These are phyloP conservation scores for Tuber umbilicatum DNA, from an alignment of 495 filamentous ascomycete genomes.

Conservation along the genomic window DNA sequence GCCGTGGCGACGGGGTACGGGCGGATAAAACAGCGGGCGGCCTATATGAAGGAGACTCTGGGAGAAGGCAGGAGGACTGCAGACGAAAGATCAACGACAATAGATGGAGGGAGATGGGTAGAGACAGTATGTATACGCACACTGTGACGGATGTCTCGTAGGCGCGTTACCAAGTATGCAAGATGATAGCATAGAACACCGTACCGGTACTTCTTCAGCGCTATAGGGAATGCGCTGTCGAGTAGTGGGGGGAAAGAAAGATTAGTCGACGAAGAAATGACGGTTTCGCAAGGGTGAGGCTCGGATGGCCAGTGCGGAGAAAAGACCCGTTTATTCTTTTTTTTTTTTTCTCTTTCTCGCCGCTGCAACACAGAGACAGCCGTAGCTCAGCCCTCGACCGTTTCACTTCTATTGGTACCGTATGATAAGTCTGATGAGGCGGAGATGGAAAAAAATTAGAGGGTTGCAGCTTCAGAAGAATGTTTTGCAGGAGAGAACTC, in stretches of 20 bases:
- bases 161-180: background rate
- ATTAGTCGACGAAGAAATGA: background rate
- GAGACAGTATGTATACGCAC: background rate
- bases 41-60: background rate
- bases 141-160: background rate
- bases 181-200: background rate
- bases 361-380: background rate
- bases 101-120: background rate
- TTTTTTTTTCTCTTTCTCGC: background rate
- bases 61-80: background rate
- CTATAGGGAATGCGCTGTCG: background rate
- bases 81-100: conserved; percentile 1
- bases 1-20: conserved; percentile 26
- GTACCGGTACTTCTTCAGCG: background rate
- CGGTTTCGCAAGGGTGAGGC: background rate
- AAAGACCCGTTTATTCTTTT: background rate
- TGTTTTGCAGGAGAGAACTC: background rate
- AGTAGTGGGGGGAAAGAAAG: background rate
- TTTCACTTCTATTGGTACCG: background rate
- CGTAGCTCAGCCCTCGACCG: background rate
- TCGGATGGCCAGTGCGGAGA: background rate
- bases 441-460: background rate
- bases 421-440: background rate
- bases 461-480: background rate
- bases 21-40: background rate